A percentile compares a stretch with the other conserved stretches of the same genome.
These are phyloP conservation scores for Carex scoparia DNA, from an alignment of 176 grass and related monocot genomes.

Conservation along the genomic window DNA sequence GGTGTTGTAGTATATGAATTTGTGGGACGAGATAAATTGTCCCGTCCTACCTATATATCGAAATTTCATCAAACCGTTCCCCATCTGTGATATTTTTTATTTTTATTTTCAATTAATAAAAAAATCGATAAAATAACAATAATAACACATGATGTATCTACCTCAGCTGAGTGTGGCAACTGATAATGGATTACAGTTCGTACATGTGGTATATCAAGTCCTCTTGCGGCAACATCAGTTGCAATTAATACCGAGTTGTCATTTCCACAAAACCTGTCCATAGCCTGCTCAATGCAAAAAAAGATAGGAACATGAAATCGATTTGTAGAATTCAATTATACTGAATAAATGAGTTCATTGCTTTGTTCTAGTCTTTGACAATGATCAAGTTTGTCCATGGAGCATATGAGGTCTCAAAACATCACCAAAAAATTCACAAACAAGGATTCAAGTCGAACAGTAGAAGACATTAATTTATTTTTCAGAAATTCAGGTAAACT, in stretches of 20 bases:
- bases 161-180: conserved; percentile 81
- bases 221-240: conserved; percentile 85
- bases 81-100: too few species aligned
- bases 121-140: background rate
- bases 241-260: conserved; percentile 65
- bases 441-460: background rate
- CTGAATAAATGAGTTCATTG: background rate
- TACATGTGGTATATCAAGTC: conserved; percentile 84
- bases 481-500: background rate
- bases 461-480: background rate
- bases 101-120: too few species aligned
- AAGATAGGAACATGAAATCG: conserved; percentile 14
- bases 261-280: conserved; percentile 83
- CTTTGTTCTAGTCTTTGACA: background rate
- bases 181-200: conserved; percentile 94
- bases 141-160: conserved; percentile 32
- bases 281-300: conserved; percentile 38
- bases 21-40: too few species aligned
- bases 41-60: too few species aligned
- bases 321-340: conserved; percentile 13
- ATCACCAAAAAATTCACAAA: background rate
- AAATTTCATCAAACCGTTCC: too few species aligned
- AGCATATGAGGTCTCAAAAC: background rate
- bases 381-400: background rate
- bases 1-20: too few species aligned